Evolutionary conservation across 139 green algal species (phyloP), one percentile per base, ranked within the genome.

Genomic region (Chlamydomonas schloesseri): DNA sequence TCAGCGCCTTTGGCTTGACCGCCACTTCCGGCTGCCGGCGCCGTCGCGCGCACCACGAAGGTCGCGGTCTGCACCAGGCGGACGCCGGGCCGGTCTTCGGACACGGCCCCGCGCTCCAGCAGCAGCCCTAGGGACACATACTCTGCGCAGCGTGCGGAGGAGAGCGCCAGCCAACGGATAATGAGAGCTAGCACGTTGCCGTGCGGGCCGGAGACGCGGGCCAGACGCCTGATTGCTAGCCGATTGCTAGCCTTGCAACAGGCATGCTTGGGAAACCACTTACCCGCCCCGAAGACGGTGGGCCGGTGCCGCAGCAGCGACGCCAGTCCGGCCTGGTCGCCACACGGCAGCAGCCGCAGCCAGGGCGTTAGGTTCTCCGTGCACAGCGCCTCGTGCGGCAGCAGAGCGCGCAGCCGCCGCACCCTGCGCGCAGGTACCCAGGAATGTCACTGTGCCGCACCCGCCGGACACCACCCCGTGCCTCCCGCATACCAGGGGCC

Each of bases 301-400:
- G 58, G 60, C 3, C 93, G 75, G 53, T 92, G 64, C 3, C 79
- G 50, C 47, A 97, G 90, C 76, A 96, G 85, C 18, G 87, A 75
- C 8, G 88, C 91, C 50, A 97, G 67, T 0, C 95, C 95, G 9
- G 93, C 93, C 18, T 79, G 69, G 69, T 90, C 90, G 2, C 93
- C 88, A 77, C 97, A 99, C 5, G 97, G 97, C 80, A 98, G 91
- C 73, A 99, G 93, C 89, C 96, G 96, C 33, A 97, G 88, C 97
- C 97, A 99, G 1, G 96, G 95, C 15, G 94, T 96, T 23, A 99
- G 88, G 80, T 99, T 99, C 89, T 99, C 97, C 0, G 93, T 95
- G 92, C 97, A 99, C 0, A 96, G 89, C 17, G 92, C 89, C 88
- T 99, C 97, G 20, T 89, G 84, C 0, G 96, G 93, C 57, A 99